phyloP scores from a whole-genome alignment of 352 stramenopile genomes.

The Pythium rishiriense region DNA sequence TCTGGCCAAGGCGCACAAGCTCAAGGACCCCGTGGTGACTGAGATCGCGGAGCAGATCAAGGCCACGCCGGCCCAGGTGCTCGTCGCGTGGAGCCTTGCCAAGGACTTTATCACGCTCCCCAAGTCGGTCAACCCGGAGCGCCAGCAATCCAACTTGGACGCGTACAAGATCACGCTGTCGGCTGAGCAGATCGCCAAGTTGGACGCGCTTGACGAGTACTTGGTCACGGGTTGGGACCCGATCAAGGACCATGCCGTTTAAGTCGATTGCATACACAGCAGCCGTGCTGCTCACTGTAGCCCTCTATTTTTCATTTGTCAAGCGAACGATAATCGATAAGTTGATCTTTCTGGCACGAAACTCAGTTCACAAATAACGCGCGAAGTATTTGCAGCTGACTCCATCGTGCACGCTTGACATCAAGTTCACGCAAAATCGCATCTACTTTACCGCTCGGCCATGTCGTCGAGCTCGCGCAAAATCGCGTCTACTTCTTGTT shows the following conservation, averaged over 20 bases:
- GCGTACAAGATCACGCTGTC: constrained; percentile 24
- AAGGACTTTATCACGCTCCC: constrained; percentile 41
- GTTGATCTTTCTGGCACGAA: no score
- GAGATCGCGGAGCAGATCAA: constrained; percentile 25
- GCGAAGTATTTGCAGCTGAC: no score
- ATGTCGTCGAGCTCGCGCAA: constrained; percentile 20
- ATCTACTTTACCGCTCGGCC: neutral
- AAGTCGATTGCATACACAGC: neutral
- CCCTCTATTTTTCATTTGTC: no score
- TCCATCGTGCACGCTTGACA: no score
- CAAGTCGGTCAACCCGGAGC: constrained; percentile 35
- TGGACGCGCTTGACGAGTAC: constrained; percentile 31
- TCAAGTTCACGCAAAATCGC: neutral
- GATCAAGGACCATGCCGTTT: constrained; percentile 27
- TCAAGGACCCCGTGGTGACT: constrained; percentile 28
- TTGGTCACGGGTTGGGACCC: constrained; percentile 32
- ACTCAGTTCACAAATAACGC: no score
- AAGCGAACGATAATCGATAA: no score
- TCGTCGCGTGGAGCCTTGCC: constrained; percentile 37
- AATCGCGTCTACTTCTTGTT: constrained; percentile 12
- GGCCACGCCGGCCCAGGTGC: constrained; percentile 34
- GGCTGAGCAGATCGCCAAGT: constrained; percentile 21
- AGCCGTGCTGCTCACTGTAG: no score
- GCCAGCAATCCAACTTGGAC: constrained; percentile 41
- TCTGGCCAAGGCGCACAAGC: constrained; percentile 30